These are phyloP conservation scores for Ruellia speciosa DNA, from an alignment of 305 asterid genomes.

Conservation along the genomic window DNA sequence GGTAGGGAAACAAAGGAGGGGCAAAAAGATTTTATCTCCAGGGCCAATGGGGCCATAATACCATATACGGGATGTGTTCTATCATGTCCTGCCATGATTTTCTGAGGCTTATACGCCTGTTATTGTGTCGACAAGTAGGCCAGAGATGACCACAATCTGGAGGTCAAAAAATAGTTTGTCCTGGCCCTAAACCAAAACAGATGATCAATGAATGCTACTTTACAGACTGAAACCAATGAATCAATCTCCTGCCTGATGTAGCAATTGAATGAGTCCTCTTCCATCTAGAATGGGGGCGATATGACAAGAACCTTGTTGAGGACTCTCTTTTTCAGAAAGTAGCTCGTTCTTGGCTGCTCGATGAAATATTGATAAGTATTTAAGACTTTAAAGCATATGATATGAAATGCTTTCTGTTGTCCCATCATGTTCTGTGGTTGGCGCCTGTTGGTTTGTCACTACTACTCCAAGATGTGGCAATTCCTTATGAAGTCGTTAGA, in stretches of 20 bases:
- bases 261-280: conserved; percentile 28
- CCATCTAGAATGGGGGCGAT: conserved; percentile 29
- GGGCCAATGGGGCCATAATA: conserved; percentile 30
- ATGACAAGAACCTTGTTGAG: not conserved
- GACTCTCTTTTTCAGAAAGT: conserved; percentile 13
- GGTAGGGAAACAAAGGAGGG: too few relatives aligned
- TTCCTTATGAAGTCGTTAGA: conserved; percentile 54
- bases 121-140: conserved; percentile 33
- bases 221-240: conserved; percentile 60
- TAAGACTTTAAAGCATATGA: conserved; percentile 29
- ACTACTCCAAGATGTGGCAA: conserved; percentile 73
- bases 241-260: too few relatives aligned
- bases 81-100: conserved; percentile 24
- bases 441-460: conserved; percentile 10
- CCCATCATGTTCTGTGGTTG: conserved; percentile 12
- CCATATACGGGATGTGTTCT: conserved; percentile 31
- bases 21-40: conserved; percentile 35
- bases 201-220: conserved; percentile 38
- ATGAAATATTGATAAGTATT: conserved; percentile 31
- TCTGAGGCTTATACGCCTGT: conserved; percentile 18
- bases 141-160: conserved; percentile 28
- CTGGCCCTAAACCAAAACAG: too few relatives aligned
- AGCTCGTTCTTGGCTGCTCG: conserved; percentile 25
- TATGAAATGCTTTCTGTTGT: conserved; percentile 23
- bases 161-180: conserved; percentile 42